phyloP scores from a whole-genome alignment of 441 rosid genomes.

The Croton setiger region DNA sequence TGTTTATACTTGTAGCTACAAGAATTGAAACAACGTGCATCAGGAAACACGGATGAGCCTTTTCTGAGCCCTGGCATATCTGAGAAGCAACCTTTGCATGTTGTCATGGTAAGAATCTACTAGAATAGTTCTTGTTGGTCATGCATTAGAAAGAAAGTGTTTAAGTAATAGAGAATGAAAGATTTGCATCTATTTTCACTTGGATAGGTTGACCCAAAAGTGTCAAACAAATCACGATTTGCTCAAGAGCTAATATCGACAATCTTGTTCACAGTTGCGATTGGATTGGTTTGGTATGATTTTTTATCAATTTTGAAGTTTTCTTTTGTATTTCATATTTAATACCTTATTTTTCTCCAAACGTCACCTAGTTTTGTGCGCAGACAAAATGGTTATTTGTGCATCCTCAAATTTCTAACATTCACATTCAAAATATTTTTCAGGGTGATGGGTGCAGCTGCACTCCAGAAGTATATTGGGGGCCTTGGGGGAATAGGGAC shows the following conservation, averaged over 20 bases:
- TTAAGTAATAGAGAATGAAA: background rate
- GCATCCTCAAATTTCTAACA: conserved; percentile 23
- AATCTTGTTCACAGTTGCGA: conserved; percentile 77
- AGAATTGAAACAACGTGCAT: conserved; percentile 87
- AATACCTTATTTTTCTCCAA: background rate
- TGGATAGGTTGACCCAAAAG: conserved; percentile 81
- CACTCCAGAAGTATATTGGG: conserved; percentile 88
- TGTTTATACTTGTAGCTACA: conserved; percentile 60
- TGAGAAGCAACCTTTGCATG: conserved; percentile 94
- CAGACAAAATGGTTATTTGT: conserved; percentile 11
- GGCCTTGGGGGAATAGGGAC: conserved; percentile 95
- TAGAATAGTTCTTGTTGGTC: background rate
- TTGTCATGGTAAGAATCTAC: conserved; percentile 62
- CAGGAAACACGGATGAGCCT: conserved; percentile 61
- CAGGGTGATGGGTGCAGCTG: conserved; percentile 95
- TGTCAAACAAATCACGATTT: conserved; percentile 73
- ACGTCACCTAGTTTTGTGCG: background rate
- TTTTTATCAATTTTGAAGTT: conserved; percentile 7
- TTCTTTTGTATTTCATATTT: background rate
- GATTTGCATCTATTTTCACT: background rate
- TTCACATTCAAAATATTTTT: conserved; percentile 22
- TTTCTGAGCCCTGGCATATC: conserved; percentile 83
- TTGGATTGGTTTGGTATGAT: conserved; percentile 78
- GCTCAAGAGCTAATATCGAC: conserved; percentile 88
- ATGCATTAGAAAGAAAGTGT: background rate